phyloP scores from a whole-genome alignment of 129 eudicot species.

The Flaveria brownii region DNA sequence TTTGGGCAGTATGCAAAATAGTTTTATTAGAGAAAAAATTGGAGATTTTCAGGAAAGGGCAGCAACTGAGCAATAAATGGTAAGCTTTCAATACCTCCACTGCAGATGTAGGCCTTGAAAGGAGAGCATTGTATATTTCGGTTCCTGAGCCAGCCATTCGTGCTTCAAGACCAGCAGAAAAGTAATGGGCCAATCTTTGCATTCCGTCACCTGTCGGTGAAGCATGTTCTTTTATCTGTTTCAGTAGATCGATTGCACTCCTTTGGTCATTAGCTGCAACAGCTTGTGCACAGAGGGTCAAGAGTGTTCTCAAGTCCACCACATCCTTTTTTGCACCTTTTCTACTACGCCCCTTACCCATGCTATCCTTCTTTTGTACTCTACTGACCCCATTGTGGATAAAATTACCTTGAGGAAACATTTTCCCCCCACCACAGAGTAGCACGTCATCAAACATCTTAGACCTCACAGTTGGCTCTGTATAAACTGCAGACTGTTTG shows the following conservation, averaged over 20 bases:
- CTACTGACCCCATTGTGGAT: conserved; percentile 43
- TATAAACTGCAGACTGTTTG: conserved; percentile 59
- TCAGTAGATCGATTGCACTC: conserved; percentile 58
- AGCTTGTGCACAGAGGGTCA: conserved; percentile 82
- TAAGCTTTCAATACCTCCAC: conserved; percentile 71
- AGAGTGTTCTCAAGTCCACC: conserved; percentile 71
- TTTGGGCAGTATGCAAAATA: conserved; percentile 49
- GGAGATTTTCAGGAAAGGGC: conserved; percentile 62
- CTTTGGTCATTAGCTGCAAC: conserved; percentile 67
- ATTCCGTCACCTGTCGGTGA: conserved; percentile 76
- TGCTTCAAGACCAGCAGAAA: conserved; percentile 77
- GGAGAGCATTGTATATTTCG: conserved; percentile 47
- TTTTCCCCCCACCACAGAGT: conserved; percentile 45
- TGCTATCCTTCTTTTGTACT: conserved; percentile 37
- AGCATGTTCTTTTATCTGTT: conserved; percentile 67
- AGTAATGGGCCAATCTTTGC: conserved; percentile 83
- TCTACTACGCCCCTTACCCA: conserved; percentile 57
- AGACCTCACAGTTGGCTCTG: conserved; percentile 59
- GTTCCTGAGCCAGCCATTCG: conserved; percentile 86
- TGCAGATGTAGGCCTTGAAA: conserved; percentile 55
- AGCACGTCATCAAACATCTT: conserved; percentile 70
- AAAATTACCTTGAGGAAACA: conserved; percentile 51
- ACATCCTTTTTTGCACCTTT: conserved; percentile 57
- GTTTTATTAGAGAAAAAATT: conserved; percentile 70
- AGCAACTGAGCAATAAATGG: conserved; percentile 61